Conservation (phyloP, 352 stramenopile genomes). For the Thalassiosira livingstoniorum region DNA sequence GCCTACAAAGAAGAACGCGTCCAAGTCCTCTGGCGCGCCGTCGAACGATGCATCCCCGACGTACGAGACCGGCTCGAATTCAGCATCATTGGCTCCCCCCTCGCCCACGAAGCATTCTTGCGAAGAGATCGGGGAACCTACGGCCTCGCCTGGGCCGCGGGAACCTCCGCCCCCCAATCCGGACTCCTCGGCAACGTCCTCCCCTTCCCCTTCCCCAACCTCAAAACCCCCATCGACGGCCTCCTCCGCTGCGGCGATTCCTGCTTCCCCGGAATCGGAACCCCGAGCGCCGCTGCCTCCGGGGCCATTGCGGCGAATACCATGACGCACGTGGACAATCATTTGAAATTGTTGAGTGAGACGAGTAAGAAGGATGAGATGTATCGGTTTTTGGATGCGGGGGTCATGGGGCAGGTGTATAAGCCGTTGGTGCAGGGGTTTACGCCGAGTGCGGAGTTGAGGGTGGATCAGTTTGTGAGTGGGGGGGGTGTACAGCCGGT, state of each 20-base stretch:
- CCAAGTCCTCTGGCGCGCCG: slow-evolving; percentile 79
- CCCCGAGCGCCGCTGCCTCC: slow-evolving; percentile 80
- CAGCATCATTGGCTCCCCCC: slow-evolving; percentile 83
- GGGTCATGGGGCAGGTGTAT: slow-evolving; percentile 82
- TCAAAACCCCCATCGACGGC: slow-evolving; percentile 86
- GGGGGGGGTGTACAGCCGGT: slow-evolving; percentile 41
- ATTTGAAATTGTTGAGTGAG: slow-evolving; percentile 83
- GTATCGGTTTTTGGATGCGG: slow-evolving; percentile 86
- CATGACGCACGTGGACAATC: slow-evolving; percentile 82
- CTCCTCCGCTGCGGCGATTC: slow-evolving; percentile 85
- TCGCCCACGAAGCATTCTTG: slow-evolving; percentile 86
- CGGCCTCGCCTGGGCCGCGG: slow-evolving; percentile 85
- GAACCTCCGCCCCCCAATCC: slow-evolving; percentile 81
- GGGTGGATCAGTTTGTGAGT: slow-evolving; percentile 54
- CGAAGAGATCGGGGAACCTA: slow-evolving; percentile 84
- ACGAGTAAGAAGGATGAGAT: slow-evolving; percentile 77
- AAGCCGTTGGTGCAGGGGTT: slow-evolving; percentile 79
- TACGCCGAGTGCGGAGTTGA: slow-evolving; percentile 83
- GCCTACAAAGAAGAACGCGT: slow-evolving; percentile 86
- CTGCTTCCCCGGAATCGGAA: slow-evolving; percentile 86
- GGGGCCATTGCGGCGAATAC: slow-evolving; percentile 85
- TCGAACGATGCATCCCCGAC: slow-evolving; percentile 85
- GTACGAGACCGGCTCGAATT: slow-evolving; percentile 83
- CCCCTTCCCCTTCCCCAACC: slow-evolving; percentile 86
- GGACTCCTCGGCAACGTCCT: slow-evolving; percentile 78